Conservation (phyloP, 1,284 basidiomycete genomes). For the Irpex sp. region DNA sequence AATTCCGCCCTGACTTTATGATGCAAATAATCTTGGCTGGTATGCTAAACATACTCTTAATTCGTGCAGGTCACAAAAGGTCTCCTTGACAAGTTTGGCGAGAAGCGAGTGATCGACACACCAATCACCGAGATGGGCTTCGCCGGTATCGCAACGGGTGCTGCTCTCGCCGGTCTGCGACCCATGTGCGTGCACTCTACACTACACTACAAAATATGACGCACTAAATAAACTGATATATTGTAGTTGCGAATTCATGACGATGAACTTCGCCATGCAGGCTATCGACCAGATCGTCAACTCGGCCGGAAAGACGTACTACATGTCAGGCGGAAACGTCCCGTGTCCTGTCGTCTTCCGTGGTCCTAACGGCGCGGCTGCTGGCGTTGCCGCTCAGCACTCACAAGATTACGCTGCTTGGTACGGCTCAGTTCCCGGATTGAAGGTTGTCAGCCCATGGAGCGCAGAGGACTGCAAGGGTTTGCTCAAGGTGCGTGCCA, state of each 20-base stretch:
- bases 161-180: slow-evolving; percentile 90
- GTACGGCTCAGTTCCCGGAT: slow-evolving; percentile 95
- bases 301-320: slow-evolving; percentile 99
- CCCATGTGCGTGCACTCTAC: slow-evolving; percentile 62
- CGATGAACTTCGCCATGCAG: slow-evolving; percentile 94
- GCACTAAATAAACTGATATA: slow-evolving; percentile 3
- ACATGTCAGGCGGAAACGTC: slow-evolving; percentile 99
- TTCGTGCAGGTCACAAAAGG: slow-evolving; percentile 88
- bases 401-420: slow-evolving; percentile 91
- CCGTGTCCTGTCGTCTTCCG: slow-evolving; percentile 99
- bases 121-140: slow-evolving; percentile 99
- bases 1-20: background rate
- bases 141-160: slow-evolving; percentile 93
- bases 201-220: background rate
- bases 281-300: slow-evolving; percentile 99
- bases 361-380: slow-evolving; percentile 97
- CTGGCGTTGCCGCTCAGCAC: slow-evolving; percentile 94
- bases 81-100: slow-evolving; percentile 98
- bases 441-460: slow-evolving; percentile 98
- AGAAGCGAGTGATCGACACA: slow-evolving; percentile 97
- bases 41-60: background rate
- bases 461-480: slow-evolving; percentile 98
- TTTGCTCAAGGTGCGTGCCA: slow-evolving; percentile 88
- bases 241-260: slow-evolving; percentile 97
- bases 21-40: background rate